Evolutionary conservation across 1,284 basidiomycete genomes (phyloP).

Genomic region (Blastosporella zonata): DNA sequence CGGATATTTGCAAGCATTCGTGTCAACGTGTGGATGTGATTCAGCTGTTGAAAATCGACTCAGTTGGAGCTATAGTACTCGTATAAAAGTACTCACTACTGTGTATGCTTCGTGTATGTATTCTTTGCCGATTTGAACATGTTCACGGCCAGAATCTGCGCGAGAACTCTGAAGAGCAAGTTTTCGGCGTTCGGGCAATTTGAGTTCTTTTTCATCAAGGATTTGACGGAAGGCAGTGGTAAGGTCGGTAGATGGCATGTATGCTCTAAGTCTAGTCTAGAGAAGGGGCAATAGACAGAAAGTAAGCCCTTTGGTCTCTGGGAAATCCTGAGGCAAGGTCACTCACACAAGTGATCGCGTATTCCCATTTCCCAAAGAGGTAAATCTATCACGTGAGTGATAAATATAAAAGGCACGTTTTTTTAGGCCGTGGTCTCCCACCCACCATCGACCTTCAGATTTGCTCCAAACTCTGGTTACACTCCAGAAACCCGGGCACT

Average conservation of each 20-base stretch:
- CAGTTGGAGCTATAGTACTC: constrained; percentile 9
- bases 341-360: constrained; percentile 4
- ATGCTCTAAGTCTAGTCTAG: constrained; percentile 2
- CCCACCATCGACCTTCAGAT: constrained; percentile 6
- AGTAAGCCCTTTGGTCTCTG: background rate
- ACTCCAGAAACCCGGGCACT: constrained; percentile 9
- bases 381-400: constrained; percentile 1
- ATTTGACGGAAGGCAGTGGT: constrained; percentile 59
- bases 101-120: constrained; percentile 72
- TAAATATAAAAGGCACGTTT: background rate
- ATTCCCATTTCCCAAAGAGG: constrained; percentile 1
- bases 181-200: constrained; percentile 50
- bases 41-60: constrained; percentile 43
- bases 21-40: constrained; percentile 67
- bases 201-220: constrained; percentile 45
- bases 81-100: constrained; percentile 50
- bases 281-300: background rate
- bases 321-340: background rate
- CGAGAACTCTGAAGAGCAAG: constrained; percentile 29
- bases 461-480: constrained; percentile 8
- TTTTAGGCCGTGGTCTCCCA: background rate
- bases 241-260: constrained; percentile 26
- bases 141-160: constrained; percentile 32
- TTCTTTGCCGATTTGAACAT: constrained; percentile 52
- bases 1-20: constrained; percentile 70